Evolutionary conservation across 2,329 filamentous ascomycete species (phyloP).

Genomic region (Xylaria digitata): DNA sequence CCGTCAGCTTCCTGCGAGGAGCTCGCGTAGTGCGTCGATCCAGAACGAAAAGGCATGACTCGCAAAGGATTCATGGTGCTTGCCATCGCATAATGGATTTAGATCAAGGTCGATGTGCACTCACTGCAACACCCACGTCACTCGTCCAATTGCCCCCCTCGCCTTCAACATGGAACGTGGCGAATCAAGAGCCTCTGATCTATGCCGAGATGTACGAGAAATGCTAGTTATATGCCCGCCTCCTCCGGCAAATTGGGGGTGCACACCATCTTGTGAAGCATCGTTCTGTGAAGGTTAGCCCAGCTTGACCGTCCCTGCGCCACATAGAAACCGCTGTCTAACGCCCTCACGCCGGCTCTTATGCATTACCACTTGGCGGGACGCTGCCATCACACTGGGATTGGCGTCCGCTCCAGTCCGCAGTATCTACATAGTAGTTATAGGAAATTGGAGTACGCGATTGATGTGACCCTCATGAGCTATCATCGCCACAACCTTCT

Average conservation of each 20-base stretch:
- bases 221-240: constrained; percentile 35
- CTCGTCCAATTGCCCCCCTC: constrained; percentile 43
- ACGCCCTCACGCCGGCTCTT: constrained; percentile 5
- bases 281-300: not conserved
- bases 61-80: constrained; percentile 13
- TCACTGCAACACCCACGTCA: constrained; percentile 36
- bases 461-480: constrained; percentile 23
- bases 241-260: constrained; percentile 42
- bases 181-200: constrained; percentile 38
- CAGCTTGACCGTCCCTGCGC: constrained; percentile 24
- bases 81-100: constrained; percentile 17
- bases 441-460: constrained; percentile 20
- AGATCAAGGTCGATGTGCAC: constrained; percentile 12
- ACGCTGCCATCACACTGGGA: not conserved
- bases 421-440: not conserved
- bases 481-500: constrained; percentile 10
- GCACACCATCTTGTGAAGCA: constrained; percentile 27
- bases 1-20: not conserved
- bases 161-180: constrained; percentile 28
- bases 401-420: constrained; percentile 2
- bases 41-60: constrained; percentile 7
- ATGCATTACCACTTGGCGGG: constrained; percentile 5
- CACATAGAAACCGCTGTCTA: constrained; percentile 14
- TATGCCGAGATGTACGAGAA: constrained; percentile 38
- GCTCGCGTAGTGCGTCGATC: constrained; percentile 9